Percentiles rank a stretch among this genome's conserved stretches.
Conservation (phyloP, 2,329 filamentous ascomycete species). For the Gyromitra esculenta region DNA sequence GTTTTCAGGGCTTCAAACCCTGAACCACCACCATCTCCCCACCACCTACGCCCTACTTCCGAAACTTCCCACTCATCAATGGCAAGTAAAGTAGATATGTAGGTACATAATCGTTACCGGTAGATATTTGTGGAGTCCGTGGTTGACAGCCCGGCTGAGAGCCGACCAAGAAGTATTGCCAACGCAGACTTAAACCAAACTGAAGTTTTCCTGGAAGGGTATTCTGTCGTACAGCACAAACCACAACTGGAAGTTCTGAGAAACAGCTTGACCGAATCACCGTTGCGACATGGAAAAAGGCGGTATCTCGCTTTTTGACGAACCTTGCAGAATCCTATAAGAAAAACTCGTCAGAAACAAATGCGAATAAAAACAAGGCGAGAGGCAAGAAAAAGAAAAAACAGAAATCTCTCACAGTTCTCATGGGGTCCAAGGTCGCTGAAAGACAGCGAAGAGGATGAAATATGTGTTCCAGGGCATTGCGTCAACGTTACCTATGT, state of each 20-base stretch:
- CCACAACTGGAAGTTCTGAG: constrained; percentile 47
- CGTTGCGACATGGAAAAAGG: constrained; percentile 40
- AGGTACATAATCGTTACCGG: constrained; percentile 36
- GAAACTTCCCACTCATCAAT: constrained; percentile 22
- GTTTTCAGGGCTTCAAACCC: constrained; percentile 35
- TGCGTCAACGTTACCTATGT: constrained; percentile 32
- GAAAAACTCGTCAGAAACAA: constrained; percentile 43
- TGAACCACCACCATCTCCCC: constrained; percentile 11
- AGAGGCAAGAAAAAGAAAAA: constrained; percentile 14
- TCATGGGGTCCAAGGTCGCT: constrained; percentile 7
- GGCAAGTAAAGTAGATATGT: constrained; percentile 28
- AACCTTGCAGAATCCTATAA: constrained; percentile 39
- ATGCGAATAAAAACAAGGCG: constrained; percentile 31
- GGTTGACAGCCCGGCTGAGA: constrained; percentile 41
- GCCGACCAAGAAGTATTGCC: constrained; percentile 39
- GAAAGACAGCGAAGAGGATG: constrained; percentile 17
- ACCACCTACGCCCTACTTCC: constrained; percentile 19
- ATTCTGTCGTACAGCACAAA: constrained; percentile 49
- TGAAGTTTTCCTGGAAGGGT: constrained; percentile 44
- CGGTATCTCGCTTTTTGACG: constrained; percentile 38
- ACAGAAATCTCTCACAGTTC: constrained; percentile 29
- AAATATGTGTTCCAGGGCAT: constrained; percentile 19
- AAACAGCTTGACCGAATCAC: constrained; percentile 39
- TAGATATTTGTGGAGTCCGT: constrained; percentile 42
- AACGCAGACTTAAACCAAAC: constrained; percentile 49